Conservation (phyloP, 2,329 filamentous ascomycete genomes). For the Colletotrichum sp. region DNA sequence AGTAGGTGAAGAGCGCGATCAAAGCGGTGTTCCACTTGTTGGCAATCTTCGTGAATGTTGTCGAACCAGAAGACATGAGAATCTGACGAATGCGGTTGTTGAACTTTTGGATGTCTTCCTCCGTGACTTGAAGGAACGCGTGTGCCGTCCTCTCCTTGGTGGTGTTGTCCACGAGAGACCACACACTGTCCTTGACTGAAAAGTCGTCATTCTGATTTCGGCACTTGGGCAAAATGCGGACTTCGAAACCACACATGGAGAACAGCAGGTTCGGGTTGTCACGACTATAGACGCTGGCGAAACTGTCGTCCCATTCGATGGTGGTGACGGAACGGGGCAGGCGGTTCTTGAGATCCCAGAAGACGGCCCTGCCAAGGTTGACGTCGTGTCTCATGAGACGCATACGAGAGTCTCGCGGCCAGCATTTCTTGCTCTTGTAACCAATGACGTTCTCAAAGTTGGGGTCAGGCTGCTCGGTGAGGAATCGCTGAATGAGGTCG, state of each 20-base stretch:
- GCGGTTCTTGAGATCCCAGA: constrained; percentile 98
- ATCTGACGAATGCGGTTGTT: constrained; percentile 99
- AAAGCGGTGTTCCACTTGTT: constrained; percentile 99
- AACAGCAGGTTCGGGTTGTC: constrained; percentile 98
- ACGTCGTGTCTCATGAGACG: constrained; percentile 98
- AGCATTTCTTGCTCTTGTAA: constrained; percentile 99
- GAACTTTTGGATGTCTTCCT: constrained; percentile 98
- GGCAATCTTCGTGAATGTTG: constrained; percentile 98
- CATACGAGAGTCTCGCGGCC: constrained; percentile 98
- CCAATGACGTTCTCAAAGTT: constrained; percentile 99
- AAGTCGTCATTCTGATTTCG: constrained; percentile 97
- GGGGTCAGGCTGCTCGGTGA: constrained; percentile 97
- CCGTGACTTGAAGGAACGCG: constrained; percentile 96
- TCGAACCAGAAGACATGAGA: constrained; percentile 98
- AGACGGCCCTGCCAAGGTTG: constrained; percentile 94
- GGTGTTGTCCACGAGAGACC: constrained; percentile 95
- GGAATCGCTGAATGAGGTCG: constrained; percentile 94
- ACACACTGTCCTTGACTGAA: constrained; percentile 96
- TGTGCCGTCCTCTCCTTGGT: constrained; percentile 97
- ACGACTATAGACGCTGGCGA: constrained; percentile 95
- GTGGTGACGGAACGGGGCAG: constrained; percentile 94
- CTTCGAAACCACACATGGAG: constrained; percentile 98
- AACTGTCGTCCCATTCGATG: constrained; percentile 99
- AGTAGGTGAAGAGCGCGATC: constrained; percentile 98
- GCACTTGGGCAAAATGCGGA: constrained; percentile 93